Evolutionary conservation across 1,284 basidiomycete species (phyloP).

Genomic region (Mrakiaceae sp.): DNA sequence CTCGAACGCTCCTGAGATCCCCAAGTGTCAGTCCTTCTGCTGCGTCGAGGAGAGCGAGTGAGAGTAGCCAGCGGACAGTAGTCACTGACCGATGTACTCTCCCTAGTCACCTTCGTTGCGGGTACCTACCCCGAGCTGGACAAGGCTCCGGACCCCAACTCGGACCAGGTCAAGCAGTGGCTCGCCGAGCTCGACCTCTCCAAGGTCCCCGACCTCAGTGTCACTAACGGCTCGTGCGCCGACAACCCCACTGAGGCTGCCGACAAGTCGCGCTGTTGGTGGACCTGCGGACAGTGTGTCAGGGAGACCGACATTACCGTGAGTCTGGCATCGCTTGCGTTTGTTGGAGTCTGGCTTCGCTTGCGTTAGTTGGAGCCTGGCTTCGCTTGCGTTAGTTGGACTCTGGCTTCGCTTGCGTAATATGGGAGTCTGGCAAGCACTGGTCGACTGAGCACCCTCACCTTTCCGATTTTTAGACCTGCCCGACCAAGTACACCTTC

Average conservation of each 20-base stretch:
- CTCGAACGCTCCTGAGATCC: slow-evolving; percentile 52
- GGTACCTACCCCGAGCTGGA: slow-evolving; percentile 57
- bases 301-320: slow-evolving; percentile 9
- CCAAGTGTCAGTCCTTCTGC: slow-evolving; percentile 43
- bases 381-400: too few species aligned
- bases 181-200: slow-evolving; percentile 9
- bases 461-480: slow-evolving; percentile 28
- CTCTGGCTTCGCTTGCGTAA: too few species aligned
- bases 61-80: too few species aligned
- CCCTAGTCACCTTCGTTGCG: slow-evolving; percentile 42
- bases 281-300: slow-evolving; percentile 64
- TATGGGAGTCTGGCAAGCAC: too few species aligned
- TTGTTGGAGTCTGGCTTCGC: slow-evolving; percentile 22
- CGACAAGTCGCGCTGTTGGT: slow-evolving; percentile 60
- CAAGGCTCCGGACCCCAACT: slow-evolving; percentile 51
- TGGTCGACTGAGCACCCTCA: too few species aligned
- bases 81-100: background rate
- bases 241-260: slow-evolving; percentile 49
- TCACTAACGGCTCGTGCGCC: slow-evolving; percentile 37
- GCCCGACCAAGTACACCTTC: slow-evolving; percentile 68
- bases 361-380: slow-evolving; percentile 49
- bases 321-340: background rate
- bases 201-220: slow-evolving; percentile 17
- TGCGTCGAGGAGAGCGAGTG: too few species aligned
- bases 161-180: slow-evolving; percentile 45